These are phyloP conservation scores for Truncatella angustata DNA, from an alignment of 2,329 filamentous ascomycete species.

Conservation along the genomic window DNA sequence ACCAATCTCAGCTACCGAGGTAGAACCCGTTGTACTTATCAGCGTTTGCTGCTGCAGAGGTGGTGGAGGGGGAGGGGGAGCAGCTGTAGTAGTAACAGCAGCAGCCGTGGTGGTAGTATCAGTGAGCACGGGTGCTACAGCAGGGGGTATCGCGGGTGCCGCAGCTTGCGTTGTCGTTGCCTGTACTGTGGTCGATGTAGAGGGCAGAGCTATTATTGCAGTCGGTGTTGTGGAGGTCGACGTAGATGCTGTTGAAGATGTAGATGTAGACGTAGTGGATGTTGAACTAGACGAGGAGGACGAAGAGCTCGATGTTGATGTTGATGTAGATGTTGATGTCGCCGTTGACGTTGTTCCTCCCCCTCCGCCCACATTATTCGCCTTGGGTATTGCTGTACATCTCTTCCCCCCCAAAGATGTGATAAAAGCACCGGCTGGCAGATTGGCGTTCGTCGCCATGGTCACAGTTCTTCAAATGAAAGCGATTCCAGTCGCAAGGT, in stretches of 20 bases:
- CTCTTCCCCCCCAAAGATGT: slow-evolving; percentile 48
- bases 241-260: slow-evolving; percentile 14
- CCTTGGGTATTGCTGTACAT: slow-evolving; percentile 53
- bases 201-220: not conserved
- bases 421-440: slow-evolving; percentile 46
- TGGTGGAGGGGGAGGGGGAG: slow-evolving; percentile 5
- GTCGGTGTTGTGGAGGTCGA: slow-evolving; percentile 13
- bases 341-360: slow-evolving; percentile 18
- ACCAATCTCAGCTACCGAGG: slow-evolving; percentile 23
- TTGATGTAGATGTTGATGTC: slow-evolving; percentile 21
- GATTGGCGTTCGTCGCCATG: slow-evolving; percentile 42
- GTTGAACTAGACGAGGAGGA: slow-evolving; percentile 16
- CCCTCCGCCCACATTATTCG: slow-evolving; percentile 16
- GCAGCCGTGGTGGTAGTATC: not conserved
- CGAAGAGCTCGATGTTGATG: slow-evolving; percentile 5
- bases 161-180: slow-evolving; percentile 1
- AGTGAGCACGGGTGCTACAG: not conserved
- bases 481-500: slow-evolving; percentile 45
- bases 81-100: too few species aligned
- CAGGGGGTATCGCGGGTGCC: not conserved
- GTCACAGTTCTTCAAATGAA: slow-evolving; percentile 22
- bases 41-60: slow-evolving; percentile 22
- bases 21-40: slow-evolving; percentile 36
- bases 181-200: not conserved
- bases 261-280: slow-evolving; percentile 21